phyloP scores from a whole-genome alignment of 2,329 filamentous ascomycete species.

The Escovopsis weberi region DNA sequence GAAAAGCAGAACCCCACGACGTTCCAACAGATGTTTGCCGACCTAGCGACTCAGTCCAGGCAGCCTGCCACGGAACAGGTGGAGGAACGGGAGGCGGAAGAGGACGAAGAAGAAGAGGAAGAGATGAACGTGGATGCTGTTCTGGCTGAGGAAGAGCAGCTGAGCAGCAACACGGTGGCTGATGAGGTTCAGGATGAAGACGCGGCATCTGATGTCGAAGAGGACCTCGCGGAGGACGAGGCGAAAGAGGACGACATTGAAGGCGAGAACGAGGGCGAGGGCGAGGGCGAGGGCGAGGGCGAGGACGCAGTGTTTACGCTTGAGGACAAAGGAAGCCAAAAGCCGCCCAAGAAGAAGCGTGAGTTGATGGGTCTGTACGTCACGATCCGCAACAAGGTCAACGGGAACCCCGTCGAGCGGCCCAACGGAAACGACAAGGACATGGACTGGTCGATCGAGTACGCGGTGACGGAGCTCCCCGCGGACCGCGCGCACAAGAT shows the following conservation, averaged over 20 bases:
- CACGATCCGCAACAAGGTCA: constrained; percentile 57
- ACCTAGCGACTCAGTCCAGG: constrained; percentile 28
- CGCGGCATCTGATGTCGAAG: not conserved
- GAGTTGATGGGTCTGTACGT: constrained; percentile 56
- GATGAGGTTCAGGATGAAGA: not conserved
- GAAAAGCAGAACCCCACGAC: constrained; percentile 27
- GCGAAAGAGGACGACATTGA: constrained; percentile 3
- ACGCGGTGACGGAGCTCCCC: constrained; percentile 52
- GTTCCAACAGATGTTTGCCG: constrained; percentile 37
- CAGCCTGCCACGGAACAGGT: not conserved
- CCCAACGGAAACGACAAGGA: constrained; percentile 30
- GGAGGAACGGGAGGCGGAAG: not conserved
- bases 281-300: constrained; percentile 1
- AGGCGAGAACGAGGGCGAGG: not conserved
- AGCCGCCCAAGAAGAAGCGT: not conserved
- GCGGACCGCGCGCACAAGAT: constrained; percentile 29
- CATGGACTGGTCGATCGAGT: constrained; percentile 60
- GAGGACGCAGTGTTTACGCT: not conserved
- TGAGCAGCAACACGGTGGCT: not conserved
- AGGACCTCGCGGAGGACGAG: not conserved
- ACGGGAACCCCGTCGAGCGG: constrained; percentile 47
- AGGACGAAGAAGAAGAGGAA: not conserved
- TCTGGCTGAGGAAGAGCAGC: not conserved
- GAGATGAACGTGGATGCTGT: not conserved
- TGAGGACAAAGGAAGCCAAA: no score